Percentiles rank a stretch among this genome's conserved stretches.
These are phyloP conservation scores for Cocos nucifera DNA, from an alignment of 176 grass and related monocot species.

Conservation along the genomic window DNA sequence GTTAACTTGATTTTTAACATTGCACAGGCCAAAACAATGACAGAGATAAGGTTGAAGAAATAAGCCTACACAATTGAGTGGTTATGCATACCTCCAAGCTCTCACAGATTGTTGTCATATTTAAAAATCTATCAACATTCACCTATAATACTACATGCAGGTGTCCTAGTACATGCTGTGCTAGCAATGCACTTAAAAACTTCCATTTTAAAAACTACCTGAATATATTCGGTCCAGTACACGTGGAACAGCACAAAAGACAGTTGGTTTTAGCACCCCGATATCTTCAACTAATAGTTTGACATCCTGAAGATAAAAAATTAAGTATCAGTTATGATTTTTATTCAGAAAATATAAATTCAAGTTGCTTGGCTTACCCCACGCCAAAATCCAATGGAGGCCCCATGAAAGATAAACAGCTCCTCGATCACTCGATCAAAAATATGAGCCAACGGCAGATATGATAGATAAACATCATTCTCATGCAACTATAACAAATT, in stretches of 20 bases:
- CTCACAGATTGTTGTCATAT: no score
- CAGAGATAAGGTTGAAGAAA: no score
- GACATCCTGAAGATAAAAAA: slow-evolving; percentile 49
- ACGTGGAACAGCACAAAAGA: slow-evolving; percentile 94
- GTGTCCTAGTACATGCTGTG: no score
- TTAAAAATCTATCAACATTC: no score
- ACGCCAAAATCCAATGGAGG: slow-evolving; percentile 85
- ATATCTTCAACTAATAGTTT: slow-evolving; percentile 85
- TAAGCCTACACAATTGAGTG: no score
- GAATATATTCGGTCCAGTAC: slow-evolving; percentile 90
- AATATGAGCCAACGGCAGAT: slow-evolving; percentile 89
- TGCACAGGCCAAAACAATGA: no score
- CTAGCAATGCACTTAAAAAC: no score
- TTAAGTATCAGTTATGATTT: not conserved
- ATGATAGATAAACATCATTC: slow-evolving; percentile 81
- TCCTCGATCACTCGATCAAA: slow-evolving; percentile 88
- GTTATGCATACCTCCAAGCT: no score
- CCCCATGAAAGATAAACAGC: slow-evolving; percentile 71
- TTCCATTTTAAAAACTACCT: slow-evolving; percentile 25
- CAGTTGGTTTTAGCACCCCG: slow-evolving; percentile 61
- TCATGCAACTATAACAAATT: slow-evolving; percentile 41
- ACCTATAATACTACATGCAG: no score
- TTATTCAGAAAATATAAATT: not conserved
- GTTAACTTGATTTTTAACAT: no score
- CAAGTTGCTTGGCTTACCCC: slow-evolving; percentile 41